Percentiles rank a stretch among this genome's conserved stretches.
Conservation (phyloP, 495 filamentous ascomycete genomes). For the Opeltia flavorubescens region DNA sequence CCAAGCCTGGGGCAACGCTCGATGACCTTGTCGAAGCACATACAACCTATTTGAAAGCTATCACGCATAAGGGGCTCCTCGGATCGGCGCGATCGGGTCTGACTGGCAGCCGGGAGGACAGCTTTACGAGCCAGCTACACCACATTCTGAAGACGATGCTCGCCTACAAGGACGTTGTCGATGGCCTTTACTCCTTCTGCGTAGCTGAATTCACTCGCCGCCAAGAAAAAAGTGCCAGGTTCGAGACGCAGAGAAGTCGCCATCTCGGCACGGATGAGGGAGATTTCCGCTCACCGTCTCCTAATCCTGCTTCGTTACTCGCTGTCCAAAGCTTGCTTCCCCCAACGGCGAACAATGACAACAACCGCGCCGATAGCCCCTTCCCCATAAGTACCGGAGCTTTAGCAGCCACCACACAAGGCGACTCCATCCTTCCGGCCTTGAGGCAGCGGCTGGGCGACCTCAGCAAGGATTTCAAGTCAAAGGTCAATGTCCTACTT, state of each 20-base stretch:
- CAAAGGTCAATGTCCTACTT: conserved; percentile 62
- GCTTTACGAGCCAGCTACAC: conserved; percentile 81
- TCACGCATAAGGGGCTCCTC: conserved; percentile 92
- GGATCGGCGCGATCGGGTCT: conserved; percentile 42
- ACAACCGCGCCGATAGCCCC: conserved; percentile 15
- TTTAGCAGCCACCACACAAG: conserved; percentile 15
- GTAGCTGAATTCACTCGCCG: conserved; percentile 85
- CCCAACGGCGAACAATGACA: conserved; percentile 6
- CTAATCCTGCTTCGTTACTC: conserved; percentile 2
- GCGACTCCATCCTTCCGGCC: conserved; percentile 56
- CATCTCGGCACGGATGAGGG: conserved; percentile 28
- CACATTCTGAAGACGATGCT: conserved; percentile 92
- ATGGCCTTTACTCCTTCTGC: conserved; percentile 85
- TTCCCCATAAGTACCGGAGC: conserved; percentile 19
- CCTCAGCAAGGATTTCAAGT: conserved; percentile 59
- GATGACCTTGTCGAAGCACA: conserved; percentile 93
- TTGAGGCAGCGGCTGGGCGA: conserved; percentile 55
- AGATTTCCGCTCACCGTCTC: conserved; percentile 10
- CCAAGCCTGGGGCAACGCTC: conserved; percentile 71
- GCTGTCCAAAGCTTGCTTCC: not conserved
- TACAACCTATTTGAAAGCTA: conserved; percentile 74
- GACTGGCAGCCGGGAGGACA: conserved; percentile 44
- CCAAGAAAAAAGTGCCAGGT: conserved; percentile 67
- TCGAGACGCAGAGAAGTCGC: conserved; percentile 51
- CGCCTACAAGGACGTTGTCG: conserved; percentile 80